Evolutionary conservation across 495 filamentous ascomycete species (phyloP), one percentile per base, ranked within the genome.

Genomic region (Bombardia bombarda): DNA sequence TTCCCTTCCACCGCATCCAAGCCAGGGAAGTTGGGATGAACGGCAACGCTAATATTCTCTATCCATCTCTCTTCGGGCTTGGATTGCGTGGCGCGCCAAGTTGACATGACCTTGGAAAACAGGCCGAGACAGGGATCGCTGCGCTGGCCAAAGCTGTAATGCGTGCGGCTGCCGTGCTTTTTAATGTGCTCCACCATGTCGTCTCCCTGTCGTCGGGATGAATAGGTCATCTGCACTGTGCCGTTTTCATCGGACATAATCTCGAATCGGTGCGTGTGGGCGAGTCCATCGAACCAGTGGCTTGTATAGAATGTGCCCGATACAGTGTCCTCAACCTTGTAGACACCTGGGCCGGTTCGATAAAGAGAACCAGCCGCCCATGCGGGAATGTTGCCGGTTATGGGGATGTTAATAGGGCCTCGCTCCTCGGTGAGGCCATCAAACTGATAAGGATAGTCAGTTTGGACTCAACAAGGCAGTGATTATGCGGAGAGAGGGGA

Each of bases 281-380:
- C 71, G 32, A 88, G 78, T n/a, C 83, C 79, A 58, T 89, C 82
- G 46, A 89, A 87, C 86, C 86, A 92, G 53, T 92, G 86, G 0
- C 61, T 73, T 7, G 76, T 61, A 21, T 65, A 59, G 49, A 77
- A 77, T 0, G 71, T 75, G 1, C 70, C 70, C 23, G 74, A 75
- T 1, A 73, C 61, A 13, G 78, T 71, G 13, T 69, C 70, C 32
- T 79, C 60, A 7, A 84, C 54, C 43, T 73, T 73, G 46, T 72
- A 73, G 14, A 70, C 65, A 0, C 83, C 82, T 0, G 83, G 83
- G 0, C 86, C 85, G 3, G 81, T 90, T 3, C 86, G 75, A 50
- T 82, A 89, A 3, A 92, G 68, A 1, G 69, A 66, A 4, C 86
- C 86, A 20, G 60, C 61, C 23, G 64, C 66, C 62, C 63, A 73